Evolutionary conservation across 1,139 yeast species (phyloP), one percentile per base, ranked within the genome.

Genomic region (Saccharomyces hybrid): DNA sequence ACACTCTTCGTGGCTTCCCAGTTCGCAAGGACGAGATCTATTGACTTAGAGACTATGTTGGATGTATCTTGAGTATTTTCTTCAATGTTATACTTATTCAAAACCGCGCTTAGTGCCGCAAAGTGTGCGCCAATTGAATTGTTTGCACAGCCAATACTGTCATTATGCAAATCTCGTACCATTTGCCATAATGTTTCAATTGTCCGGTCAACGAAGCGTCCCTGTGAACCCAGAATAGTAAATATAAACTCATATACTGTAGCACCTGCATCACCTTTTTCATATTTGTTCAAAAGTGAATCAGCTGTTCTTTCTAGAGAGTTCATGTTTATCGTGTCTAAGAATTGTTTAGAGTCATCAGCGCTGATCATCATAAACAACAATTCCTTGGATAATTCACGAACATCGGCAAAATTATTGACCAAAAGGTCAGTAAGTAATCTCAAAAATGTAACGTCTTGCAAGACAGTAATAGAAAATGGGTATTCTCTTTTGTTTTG

Each of bases 251-350:
- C 81, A 46, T 85, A 71, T 12, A 84, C 72, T 48, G 83, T 78
- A 0, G 96, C 91, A 9, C 95, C 96, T 27, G 91, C 85, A 59
- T 91, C 97, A 52, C 90, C 86, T 57, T 78, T 81, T 55, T 90
- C 79, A 26, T 91, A 95, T 51, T 83, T 80, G 61, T 81, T 73
- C 51, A 88, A 68, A 66, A 83, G 72, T 0, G 64, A 58, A 27
- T 77, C 60, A 0, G 85, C 77, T 50, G 76, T 74, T 0, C 62
- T 52, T 4, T 71, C 61, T 1, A 81, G 61, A 3, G 62, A 55
- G 1, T 69, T 64, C 32, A 54, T 52, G 42, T 60, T 56, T 1
- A 59, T 49, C 11, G 52, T 12, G n/a, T 52, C 48, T 32, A 60
- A 48, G 21, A 31, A 3, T 1, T 72, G 60, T 11, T 73, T 70